Evolutionary conservation across 345 rosid genomes (phyloP), one percentile per base, ranked within the genome.

Genomic region (Trapa incisa): DNA sequence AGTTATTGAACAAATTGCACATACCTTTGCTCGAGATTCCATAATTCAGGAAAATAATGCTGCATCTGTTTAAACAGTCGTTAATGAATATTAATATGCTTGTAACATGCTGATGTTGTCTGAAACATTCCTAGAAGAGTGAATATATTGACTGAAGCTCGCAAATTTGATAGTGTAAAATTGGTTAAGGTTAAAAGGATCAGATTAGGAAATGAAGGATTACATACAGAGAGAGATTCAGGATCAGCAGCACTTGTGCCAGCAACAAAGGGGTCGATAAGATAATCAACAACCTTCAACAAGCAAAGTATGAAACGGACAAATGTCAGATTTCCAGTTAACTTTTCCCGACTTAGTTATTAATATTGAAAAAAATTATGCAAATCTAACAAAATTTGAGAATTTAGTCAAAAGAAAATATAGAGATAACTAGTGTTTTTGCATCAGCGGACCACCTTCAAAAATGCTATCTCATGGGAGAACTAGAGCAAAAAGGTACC

Each of bases 181-280:
- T 22, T 32, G 2, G 61, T 22, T 50, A 41, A 72, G 37, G 57
- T 43, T 43, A 6, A 63, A 35, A 15, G 29, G 53, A 41, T 32
- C 1, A 52, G 48, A 42, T 8, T 4, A 50, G 63, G 9, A 69
- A 48, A 65, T 16, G 64, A 71, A 62, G 62, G 48, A 63, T 76
- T 79, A 82, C 96, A 88, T 76, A 93, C 98, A 76, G 96, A 90
- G 77, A 93, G 94, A 65, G 96, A 85, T 61, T 89, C 88, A 15
- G 97, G 94, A 75, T 93, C 96, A 16, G 70, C 92, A 71, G 85
- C 98, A 78, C 85, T 84, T 71, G 97, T 89, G 72, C 98, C 97
- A 74, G 90, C 97, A 75, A 93, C 85, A 81, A 93, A 85, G 71
- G 98, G 98, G 73, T 93, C 92, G 37, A 93, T 79, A 65, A 93